These are phyloP conservation scores for Fusarium tjaetaba DNA, from an alignment of 2,329 filamentous ascomycete genomes.

Conservation along the genomic window DNA sequence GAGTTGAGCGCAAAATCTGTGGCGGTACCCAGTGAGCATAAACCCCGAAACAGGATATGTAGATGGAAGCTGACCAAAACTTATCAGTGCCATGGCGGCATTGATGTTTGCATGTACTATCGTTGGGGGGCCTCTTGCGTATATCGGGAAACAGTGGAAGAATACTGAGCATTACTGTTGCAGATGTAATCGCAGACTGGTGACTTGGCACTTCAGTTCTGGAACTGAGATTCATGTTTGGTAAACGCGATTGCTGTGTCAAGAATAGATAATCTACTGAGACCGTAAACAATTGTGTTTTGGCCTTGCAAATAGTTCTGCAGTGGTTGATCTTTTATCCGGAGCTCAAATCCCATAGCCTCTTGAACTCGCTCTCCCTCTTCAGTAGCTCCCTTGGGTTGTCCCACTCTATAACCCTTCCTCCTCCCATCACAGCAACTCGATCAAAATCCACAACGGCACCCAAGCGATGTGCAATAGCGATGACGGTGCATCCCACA, in stretches of 20 bases:
- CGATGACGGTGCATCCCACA: conserved; percentile 60
- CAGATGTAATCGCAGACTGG: conserved; percentile 36
- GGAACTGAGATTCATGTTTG: conserved; percentile 41
- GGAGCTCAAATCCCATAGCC: conserved; percentile 15
- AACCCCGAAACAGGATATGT: neutral
- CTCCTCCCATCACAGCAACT: conserved; percentile 18
- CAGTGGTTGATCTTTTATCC: neutral
- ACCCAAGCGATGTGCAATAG: conserved; percentile 49
- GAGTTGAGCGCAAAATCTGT: conserved; percentile 36
- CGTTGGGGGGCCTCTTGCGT: conserved; percentile 27
- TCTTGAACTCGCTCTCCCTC: conserved; percentile 22
- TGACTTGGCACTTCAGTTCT: conserved; percentile 35
- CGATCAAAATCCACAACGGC: conserved; percentile 15
- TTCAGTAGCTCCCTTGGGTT: conserved; percentile 10
- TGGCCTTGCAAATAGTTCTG: neutral
- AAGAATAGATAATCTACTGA: neutral
- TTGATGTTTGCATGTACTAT: conserved; percentile 35
- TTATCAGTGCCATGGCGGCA: conserved; percentile 28
- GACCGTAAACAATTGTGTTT: neutral
- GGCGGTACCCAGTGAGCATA: conserved; percentile 36
- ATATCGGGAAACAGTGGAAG: conserved; percentile 34
- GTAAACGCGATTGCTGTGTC: neutral
- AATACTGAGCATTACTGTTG: conserved; percentile 42
- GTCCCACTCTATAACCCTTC: conserved; percentile 23
- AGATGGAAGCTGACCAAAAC: neutral